A percentile compares a stretch with the other conserved stretches of the same genome.
phyloP scores from a whole-genome alignment of 768 basidiomycete genomes.

The Aureoboletus auriporus region DNA sequence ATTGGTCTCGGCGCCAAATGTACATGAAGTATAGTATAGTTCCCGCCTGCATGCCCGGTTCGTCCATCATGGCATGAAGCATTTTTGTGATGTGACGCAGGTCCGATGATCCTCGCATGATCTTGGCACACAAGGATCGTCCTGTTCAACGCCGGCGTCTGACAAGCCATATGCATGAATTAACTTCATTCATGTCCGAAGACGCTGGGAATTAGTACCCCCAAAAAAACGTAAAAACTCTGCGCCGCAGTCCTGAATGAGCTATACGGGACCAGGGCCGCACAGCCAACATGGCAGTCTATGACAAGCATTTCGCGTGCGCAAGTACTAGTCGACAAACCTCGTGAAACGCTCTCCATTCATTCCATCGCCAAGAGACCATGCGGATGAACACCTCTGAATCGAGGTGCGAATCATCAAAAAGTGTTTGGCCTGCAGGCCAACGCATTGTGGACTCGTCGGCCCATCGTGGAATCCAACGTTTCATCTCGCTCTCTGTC shows the following conservation, averaged over 20 bases:
- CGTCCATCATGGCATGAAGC: no score
- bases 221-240: conserved; percentile 9
- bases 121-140: conserved; percentile 14
- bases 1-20: conserved; percentile 8
- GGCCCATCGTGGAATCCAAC: conserved; percentile 7
- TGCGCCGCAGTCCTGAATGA: background rate
- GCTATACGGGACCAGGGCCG: background rate
- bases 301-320: no score
- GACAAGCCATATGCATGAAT: conserved; percentile 6
- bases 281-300: background rate
- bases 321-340: no score
- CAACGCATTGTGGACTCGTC: conserved; percentile 13
- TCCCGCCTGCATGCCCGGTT: background rate
- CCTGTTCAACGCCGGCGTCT: conserved; percentile 7
- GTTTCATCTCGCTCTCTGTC: conserved; percentile 18
- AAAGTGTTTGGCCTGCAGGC: conserved; percentile 15
- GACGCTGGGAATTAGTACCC: conserved; percentile 1
- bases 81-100: background rate
- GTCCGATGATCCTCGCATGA: conserved; percentile 12
- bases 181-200: conserved; percentile 21
- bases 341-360: background rate
- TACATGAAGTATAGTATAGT: conserved; percentile 17
- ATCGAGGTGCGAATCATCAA: background rate
- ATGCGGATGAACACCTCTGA: background rate
- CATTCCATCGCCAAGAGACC: background rate